Base-by-base conservation (phyloP, 257 asterid species). In the Marsdenia floribunda region DNA sequence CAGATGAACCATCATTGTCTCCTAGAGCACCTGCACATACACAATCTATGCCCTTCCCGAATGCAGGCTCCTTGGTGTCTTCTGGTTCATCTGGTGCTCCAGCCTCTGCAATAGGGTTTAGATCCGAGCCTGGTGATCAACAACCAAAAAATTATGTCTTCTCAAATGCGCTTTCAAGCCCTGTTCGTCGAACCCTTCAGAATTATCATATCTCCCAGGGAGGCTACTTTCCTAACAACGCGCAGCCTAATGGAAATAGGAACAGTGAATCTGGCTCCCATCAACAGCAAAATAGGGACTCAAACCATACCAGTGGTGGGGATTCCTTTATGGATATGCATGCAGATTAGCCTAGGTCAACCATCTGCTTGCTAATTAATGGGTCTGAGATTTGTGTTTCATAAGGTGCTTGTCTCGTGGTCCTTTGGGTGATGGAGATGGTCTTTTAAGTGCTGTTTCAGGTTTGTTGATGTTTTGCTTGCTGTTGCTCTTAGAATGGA, bases 261-360 rank as follows among this genome's bases (percentile, higher is more conserved):
- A 69, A 52, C 76, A 74, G 67, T 22, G 87, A 82, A 46, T 6
- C 72, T 0, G 73, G 78, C 53, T 42, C 66, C 44, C 44, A 55
- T 65, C 85, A 78, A 72, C 84, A 75, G 64, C 88, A 82, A 22
- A 82, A 73, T 68, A 72, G 81, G 73, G 85, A 79, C 47, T 53
- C 85, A 29, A 81, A 79, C 73, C 76, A 58, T 47, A 70, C 54
- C 57, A 82, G 70, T 79, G 79, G 79, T 58, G 78, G 73, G 11
- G 89, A 85, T 73, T 76, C 83, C 35, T 71, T 76, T 77, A 85
- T 85, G 89, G 87, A 85, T 71, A 85, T 85, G 87, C 89, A 82
- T 78, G 80, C 85, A 33, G 86, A 85, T 35, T 76, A 83, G 80
- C 73, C 79, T 83, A 14, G 78, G 67, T 64, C 83, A 71, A 66